Evolutionary conservation across 345 rosid genomes (phyloP), one percentile per base, ranked within the genome.

Genomic region (Bruguiera parviflora): DNA sequence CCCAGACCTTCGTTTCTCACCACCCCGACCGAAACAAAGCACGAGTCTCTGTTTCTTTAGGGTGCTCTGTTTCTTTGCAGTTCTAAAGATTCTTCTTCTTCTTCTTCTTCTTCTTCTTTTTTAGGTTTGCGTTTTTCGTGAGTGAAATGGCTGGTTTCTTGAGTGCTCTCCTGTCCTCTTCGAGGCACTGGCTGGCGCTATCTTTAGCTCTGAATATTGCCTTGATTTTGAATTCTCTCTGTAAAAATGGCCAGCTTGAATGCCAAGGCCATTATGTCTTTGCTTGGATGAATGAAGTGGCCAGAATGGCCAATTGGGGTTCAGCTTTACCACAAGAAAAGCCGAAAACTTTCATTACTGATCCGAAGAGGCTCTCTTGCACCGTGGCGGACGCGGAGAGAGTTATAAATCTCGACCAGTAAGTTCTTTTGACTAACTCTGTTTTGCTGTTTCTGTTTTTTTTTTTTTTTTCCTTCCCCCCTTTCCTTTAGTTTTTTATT

Each of bases 191-290:
- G 65, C 74, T 93, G 73, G 79, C 82, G 49, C 72, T 89, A 46
- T 91, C 98, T 16, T 15, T 89, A 31, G 94, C 97, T 16, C 63
- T 91, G 32, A 93, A 93, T 70, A 79, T 78, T 53, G 81, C 86
- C 64, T 79, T 93, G 68, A 58, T 93, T 74, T 74, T 87, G 55
- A 86, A 70, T 81, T 67, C 81, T n/a, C 37, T 85, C 46, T 70
- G 67, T 66, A 79, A 73, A 25, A 63, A 60, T 56, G 59, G 59
- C 28, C 59, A 24, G 59, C 49, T 43, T 11, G 49, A 13, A 13
- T 43, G 19, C 19, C 28, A 24, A 13, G 31, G 19, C 28, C 59
- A 9, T 56, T 24, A 24, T 6, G 29, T 27, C 15, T 11, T 56
- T 11, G 13, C 29, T 9, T 5, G 10, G 59, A 24, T 56, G 19